Evolutionary conservation across 2,329 filamentous ascomycete species (phyloP).

Genomic region (Pestalotiopsis sp.): DNA sequence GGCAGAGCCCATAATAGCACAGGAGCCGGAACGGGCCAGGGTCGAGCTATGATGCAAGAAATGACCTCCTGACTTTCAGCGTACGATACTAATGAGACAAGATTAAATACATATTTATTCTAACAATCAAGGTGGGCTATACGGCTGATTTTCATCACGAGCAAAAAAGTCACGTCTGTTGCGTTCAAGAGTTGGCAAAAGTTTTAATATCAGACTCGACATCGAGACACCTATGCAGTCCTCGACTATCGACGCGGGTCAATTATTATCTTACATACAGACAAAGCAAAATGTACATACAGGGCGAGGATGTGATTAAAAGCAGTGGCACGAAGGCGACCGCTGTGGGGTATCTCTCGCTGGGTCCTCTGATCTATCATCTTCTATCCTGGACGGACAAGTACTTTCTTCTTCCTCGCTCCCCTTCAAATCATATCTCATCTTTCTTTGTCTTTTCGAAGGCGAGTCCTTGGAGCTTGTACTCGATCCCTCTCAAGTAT

Average conservation of each 20-base stretch:
- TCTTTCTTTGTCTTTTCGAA: not conserved
- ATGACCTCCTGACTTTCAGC: not conserved
- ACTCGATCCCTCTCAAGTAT: not conserved
- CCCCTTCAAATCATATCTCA: not conserved
- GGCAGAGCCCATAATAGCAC: slow-evolving; percentile 15
- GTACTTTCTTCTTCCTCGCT: not conserved
- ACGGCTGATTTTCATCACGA: too few species aligned
- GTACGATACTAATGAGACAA: not conserved
- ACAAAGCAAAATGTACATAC: not conserved
- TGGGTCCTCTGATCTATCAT: not conserved
- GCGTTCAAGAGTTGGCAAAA: not conserved
- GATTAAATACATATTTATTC: not conserved
- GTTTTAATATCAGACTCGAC: not conserved
- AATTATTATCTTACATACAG: not conserved
- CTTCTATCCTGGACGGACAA: not conserved
- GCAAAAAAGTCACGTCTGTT: not conserved
- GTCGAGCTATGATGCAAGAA: slow-evolving; percentile 41
- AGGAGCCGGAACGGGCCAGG: slow-evolving; percentile 33
- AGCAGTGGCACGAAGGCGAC: not conserved
- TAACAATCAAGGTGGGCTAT: too few species aligned
- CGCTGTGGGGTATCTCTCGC: not conserved
- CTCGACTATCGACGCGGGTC: not conserved
- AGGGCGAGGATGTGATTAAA: not conserved
- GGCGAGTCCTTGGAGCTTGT: not conserved
- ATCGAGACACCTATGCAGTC: not conserved